Evolutionary conservation across 257 asterid species (phyloP), one percentile per base, ranked within the genome.

Genomic region (Dorcoceras hygrometricum): DNA sequence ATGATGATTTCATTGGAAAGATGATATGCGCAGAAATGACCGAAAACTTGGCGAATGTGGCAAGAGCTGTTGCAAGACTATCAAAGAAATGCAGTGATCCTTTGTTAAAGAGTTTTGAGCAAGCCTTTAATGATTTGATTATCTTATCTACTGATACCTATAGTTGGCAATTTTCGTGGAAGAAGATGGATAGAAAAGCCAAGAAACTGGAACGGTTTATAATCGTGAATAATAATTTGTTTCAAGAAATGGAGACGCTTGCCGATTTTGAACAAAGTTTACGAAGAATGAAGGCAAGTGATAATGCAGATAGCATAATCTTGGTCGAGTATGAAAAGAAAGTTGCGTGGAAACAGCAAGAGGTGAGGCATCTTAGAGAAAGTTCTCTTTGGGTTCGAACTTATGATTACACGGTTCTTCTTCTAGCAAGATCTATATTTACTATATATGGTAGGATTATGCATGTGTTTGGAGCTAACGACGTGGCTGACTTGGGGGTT

Each of bases 221-320:
- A 16, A 27, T 62, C 6, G 32, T 68, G 6, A 92, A 85, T 68
- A 80, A 85, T 23, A 86, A 81, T 72, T 74, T 92, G 75, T 87
- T 86, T 71, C 96, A 85, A 72, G 96, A 87, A 77, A 84, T 89
- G 96, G 97, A 87, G 70, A 73, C 79, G 6, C 93, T 92, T 57
- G 89, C 89, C 0, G 98, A 92, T 70, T 86, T 89, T 56, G 97
- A 92, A 34, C 91, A 86, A 72, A 78, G 87, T 4, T 69, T 86
- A 83, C 87, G 78, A 84, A 86, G 95, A 78, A 73, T 92, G 87
- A 87, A 79, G 85, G 77, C 70, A 16, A 75, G 75, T 70, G 84
- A 77, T 66, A 82, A 66, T 36, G 82, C 75, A 2, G 96, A 86
- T 71, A 78, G 86, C 77, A 79, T 89, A 67, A 84, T 79, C n/a